A percentile compares a stretch with the other conserved stretches of the same genome.
phyloP scores from a whole-genome alignment of 1,284 basidiomycete genomes.

The Tranzscheliella williamsii region DNA sequence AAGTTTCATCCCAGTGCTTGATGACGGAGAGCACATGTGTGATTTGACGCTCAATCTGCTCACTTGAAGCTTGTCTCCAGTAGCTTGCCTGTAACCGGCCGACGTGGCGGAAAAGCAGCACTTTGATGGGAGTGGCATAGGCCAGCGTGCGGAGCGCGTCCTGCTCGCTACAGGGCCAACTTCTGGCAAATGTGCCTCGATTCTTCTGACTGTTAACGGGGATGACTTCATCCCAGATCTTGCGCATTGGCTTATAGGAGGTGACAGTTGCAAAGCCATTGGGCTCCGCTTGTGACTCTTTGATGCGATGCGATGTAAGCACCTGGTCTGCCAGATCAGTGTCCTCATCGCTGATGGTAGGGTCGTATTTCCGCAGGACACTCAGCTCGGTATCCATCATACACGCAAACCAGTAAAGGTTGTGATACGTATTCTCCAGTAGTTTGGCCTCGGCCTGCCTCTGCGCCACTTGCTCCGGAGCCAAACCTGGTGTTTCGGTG shows the following conservation, averaged over 20 bases:
- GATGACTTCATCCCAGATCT: constrained; percentile 38
- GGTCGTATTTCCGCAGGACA: constrained; percentile 25
- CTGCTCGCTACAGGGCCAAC: constrained; percentile 23
- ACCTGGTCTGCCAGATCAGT: constrained; percentile 22
- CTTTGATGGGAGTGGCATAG: constrained; percentile 30
- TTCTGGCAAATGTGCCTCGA: constrained; percentile 14
- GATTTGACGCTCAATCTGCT: constrained; percentile 27
- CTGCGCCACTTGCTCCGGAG: constrained; percentile 5
- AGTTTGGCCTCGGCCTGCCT: constrained; percentile 13
- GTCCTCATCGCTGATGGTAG: constrained; percentile 32
- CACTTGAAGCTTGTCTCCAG: constrained; percentile 20
- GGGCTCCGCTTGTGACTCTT: background rate
- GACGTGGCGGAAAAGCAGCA: constrained; percentile 33
- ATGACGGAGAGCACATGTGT: constrained; percentile 17
- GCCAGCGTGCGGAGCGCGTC: constrained; percentile 18
- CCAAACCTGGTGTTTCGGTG: constrained; percentile 9
- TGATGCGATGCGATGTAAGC: constrained; percentile 3
- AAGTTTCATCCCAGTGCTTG: constrained; percentile 25
- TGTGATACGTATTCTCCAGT: constrained; percentile 30
- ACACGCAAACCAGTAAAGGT: constrained; percentile 21
- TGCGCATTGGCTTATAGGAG: constrained; percentile 5
- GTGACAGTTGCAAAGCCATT: constrained; percentile 1
- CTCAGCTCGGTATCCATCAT: constrained; percentile 33
- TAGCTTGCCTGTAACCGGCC: constrained; percentile 23
- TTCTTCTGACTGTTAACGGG: constrained; percentile 16